Evolutionary conservation across 345 rosid genomes (phyloP).

Genomic region (Populus alba): DNA sequence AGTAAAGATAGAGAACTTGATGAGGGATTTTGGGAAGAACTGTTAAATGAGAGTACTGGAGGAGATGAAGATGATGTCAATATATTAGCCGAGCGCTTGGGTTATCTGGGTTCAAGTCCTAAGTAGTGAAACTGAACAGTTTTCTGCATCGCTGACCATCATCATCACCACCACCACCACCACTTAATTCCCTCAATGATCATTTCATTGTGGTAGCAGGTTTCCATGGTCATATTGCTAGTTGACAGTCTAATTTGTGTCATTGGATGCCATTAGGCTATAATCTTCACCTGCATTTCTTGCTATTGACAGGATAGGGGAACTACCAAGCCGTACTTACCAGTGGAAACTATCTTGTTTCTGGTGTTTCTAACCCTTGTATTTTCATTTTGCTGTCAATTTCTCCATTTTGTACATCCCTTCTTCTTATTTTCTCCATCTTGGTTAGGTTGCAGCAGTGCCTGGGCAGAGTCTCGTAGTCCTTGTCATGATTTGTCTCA

Average conservation of each 20-base stretch:
- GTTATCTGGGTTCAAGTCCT: constrained; percentile 47
- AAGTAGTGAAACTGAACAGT: background rate
- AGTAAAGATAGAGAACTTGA: constrained; percentile 33
- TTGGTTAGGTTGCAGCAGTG: constrained; percentile 45
- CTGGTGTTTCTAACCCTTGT: constrained; percentile 34
- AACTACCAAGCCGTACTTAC: constrained; percentile 12
- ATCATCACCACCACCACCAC: background rate
- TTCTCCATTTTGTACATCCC: background rate
- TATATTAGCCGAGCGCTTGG: constrained; percentile 45
- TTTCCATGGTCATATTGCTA: constrained; percentile 1
- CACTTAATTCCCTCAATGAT: background rate
- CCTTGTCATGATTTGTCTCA: constrained; percentile 24
- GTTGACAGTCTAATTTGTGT: background rate
- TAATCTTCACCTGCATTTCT: constrained; percentile 29
- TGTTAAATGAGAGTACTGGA: constrained; percentile 28
- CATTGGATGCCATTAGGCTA: constrained; percentile 15
- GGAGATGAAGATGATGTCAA: constrained; percentile 45
- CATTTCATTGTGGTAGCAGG: constrained; percentile 6
- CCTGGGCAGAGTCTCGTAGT: constrained; percentile 29
- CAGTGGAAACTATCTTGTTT: constrained; percentile 15
- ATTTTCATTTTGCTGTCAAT: background rate
- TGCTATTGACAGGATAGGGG: constrained; percentile 36
- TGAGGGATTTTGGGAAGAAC: constrained; percentile 56
- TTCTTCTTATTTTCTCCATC: constrained; percentile 11
- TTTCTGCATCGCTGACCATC: background rate